Percentiles rank a stretch among this genome's conserved stretches.
These are phyloP conservation scores for Suillus discolor DNA, from an alignment of 768 basidiomycete genomes.

Conservation along the genomic window DNA sequence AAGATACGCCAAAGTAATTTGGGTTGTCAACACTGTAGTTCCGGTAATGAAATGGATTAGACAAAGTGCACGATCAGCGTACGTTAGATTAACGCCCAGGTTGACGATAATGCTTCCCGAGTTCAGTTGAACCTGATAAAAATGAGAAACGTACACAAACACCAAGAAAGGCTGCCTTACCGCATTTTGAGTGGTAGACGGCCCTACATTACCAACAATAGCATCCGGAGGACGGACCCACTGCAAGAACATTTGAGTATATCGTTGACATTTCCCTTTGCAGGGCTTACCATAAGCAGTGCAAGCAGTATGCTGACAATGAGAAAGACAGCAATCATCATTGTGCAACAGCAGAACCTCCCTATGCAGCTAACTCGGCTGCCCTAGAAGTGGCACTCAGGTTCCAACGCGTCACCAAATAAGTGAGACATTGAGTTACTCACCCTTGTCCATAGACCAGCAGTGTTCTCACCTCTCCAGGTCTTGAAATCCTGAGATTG, in stretches of 20 bases:
- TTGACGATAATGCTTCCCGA: constrained; percentile 55
- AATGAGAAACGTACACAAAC: neutral
- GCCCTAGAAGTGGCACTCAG: constrained; percentile 44
- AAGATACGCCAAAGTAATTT: constrained; percentile 73
- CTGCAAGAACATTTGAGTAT: constrained; percentile 37
- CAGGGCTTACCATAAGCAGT: constrained; percentile 60
- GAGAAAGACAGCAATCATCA: constrained; percentile 67
- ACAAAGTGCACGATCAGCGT: constrained; percentile 26
- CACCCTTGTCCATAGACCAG: constrained; percentile 72
- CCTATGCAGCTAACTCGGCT: constrained; percentile 60
- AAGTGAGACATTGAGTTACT: constrained; percentile 3
- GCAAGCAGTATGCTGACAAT: constrained; percentile 66
- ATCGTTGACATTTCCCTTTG: constrained; percentile 11
- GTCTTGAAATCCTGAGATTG: constrained; percentile 39
- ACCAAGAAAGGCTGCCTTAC: constrained; percentile 36
- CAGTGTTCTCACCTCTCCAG: constrained; percentile 60
- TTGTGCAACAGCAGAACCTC: constrained; percentile 75
- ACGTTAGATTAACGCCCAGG: constrained; percentile 70
- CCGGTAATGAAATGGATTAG: constrained; percentile 10
- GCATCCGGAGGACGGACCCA: constrained; percentile 80
- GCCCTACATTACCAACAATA: constrained; percentile 50
- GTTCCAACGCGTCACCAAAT: neutral
- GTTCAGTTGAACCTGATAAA: constrained; percentile 37
- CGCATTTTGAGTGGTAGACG: constrained; percentile 42
- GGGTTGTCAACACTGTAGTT: constrained; percentile 73